phyloP scores from a whole-genome alignment of 495 filamentous ascomycete genomes.

The Aspergillus coremiiformis region DNA sequence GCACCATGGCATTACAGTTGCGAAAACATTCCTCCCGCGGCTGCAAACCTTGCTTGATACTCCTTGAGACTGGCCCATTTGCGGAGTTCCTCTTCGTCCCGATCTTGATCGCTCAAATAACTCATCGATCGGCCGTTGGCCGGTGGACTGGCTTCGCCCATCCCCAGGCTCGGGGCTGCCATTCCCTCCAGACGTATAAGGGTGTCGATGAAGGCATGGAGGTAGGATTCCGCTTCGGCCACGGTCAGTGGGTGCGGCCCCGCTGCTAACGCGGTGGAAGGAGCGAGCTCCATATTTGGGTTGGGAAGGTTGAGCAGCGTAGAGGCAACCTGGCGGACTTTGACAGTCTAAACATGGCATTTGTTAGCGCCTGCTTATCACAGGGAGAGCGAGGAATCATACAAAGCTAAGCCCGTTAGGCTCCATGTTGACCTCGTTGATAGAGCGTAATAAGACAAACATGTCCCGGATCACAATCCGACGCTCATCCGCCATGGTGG shows the following conservation, averaged over 20 bases:
- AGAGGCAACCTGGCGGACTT: slow-evolving; percentile 68
- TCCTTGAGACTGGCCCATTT: slow-evolving; percentile 69
- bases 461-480: slow-evolving; percentile 71
- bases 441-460: slow-evolving; percentile 56
- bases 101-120: slow-evolving; percentile 42
- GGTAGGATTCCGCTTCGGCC: slow-evolving; percentile 52
- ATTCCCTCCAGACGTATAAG: slow-evolving; percentile 59
- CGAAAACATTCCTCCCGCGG: slow-evolving; percentile 49
- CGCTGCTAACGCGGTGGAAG: slow-evolving; percentile 9
- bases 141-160: slow-evolving; percentile 17
- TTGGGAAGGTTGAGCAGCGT: slow-evolving; percentile 60
- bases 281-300: slow-evolving; percentile 35
- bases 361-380: slow-evolving; percentile 1
- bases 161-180: slow-evolving; percentile 1
- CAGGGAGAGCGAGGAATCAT: slow-evolving; percentile 16
- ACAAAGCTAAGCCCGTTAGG: slow-evolving; percentile 69
- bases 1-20: slow-evolving; percentile 19
- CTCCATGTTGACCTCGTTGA: slow-evolving; percentile 75
- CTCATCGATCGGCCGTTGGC: slow-evolving; percentile 32
- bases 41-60: slow-evolving; percentile 63
- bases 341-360: slow-evolving; percentile 43
- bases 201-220: slow-evolving; percentile 60
- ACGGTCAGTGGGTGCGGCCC: slow-evolving; percentile 29
- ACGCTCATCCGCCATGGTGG: slow-evolving; percentile 57
- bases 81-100: slow-evolving; percentile 65